A percentile compares a stretch with the other conserved stretches of the same genome.
Conservation (phyloP, 179 eudicot genomes). For the Beta lomatogona region DNA sequence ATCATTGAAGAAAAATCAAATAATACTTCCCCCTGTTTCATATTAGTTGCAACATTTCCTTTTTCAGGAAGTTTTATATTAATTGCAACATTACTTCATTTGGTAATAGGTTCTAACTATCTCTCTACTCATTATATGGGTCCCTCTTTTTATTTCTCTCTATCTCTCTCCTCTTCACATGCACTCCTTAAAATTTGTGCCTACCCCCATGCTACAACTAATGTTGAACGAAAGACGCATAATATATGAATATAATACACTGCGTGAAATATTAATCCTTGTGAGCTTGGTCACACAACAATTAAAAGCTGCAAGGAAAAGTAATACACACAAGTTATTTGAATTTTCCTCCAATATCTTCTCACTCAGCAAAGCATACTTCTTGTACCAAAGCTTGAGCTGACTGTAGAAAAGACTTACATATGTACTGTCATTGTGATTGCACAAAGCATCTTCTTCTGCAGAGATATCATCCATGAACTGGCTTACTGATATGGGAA, state of each 20-base stretch:
- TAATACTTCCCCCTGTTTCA: too few species aligned
- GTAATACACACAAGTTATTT: background rate
- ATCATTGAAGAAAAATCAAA: background rate
- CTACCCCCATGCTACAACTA: too few species aligned
- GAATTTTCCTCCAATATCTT: background rate
- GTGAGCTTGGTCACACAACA: background rate
- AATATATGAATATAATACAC: background rate
- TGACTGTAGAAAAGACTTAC: conserved; percentile 46
- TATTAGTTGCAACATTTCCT: too few species aligned
- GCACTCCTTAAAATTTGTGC: too few species aligned
- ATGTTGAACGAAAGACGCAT: too few species aligned
- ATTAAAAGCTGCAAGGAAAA: background rate
- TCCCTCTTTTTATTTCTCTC: too few species aligned
- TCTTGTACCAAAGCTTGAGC: conserved; percentile 7
- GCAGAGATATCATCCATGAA: conserved; percentile 92
- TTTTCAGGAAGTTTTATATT: background rate
- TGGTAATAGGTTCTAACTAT: too few species aligned
- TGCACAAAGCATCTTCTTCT: conserved; percentile 64
- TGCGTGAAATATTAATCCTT: background rate
- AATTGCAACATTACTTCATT: too few species aligned
- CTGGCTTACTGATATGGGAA: conserved; percentile 81
- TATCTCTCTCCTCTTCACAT: too few species aligned
- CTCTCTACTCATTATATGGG: too few species aligned
- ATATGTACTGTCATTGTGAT: conserved; percentile 48
- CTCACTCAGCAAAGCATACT: background rate